Evolutionary conservation across 192 early-diverging fungal species (phyloP).

Genomic region (Backusella tuberculispora): DNA sequence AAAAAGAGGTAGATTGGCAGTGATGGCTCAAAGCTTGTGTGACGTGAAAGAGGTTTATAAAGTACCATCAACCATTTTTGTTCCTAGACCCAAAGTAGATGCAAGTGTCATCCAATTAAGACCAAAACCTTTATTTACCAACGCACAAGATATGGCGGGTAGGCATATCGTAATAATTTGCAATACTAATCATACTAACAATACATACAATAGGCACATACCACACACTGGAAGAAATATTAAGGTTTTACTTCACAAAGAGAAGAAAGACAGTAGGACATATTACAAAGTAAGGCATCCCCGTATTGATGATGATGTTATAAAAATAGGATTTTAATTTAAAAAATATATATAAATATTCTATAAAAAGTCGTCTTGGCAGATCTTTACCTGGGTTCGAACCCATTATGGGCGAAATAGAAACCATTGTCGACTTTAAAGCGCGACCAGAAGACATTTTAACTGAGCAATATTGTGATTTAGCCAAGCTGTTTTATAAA

Average conservation of each 20-base stretch:
- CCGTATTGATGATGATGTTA: neutral
- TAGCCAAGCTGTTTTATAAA: conserved; percentile 54
- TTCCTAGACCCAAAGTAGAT: conserved; percentile 79
- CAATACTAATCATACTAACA: neutral
- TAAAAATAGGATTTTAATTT: conserved; percentile 10
- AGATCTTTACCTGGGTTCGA: conserved; percentile 31
- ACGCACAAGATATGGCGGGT: conserved; percentile 31
- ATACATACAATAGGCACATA: conserved; percentile 47
- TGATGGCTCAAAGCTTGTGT: conserved; percentile 74
- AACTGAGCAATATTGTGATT: conserved; percentile 59
- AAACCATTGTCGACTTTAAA: conserved; percentile 57
- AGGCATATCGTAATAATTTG: conserved; percentile 18
- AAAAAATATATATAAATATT: conserved; percentile 1
- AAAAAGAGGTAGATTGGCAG: conserved; percentile 67
- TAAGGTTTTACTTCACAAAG: conserved; percentile 69
- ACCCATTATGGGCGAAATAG: conserved; percentile 40
- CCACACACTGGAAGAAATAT: conserved; percentile 60
- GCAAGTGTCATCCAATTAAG: conserved; percentile 73
- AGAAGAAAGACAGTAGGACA: conserved; percentile 68
- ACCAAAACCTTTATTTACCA: conserved; percentile 39
- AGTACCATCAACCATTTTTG: conserved; percentile 66
- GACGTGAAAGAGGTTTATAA: conserved; percentile 64
- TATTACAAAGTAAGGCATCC: conserved; percentile 49
- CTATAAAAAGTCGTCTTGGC: conserved; percentile 45
- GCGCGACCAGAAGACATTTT: conserved; percentile 65